Base-by-base conservation (phyloP, 495 filamentous ascomycete species). In the Penicillium cosmopolitanum region DNA sequence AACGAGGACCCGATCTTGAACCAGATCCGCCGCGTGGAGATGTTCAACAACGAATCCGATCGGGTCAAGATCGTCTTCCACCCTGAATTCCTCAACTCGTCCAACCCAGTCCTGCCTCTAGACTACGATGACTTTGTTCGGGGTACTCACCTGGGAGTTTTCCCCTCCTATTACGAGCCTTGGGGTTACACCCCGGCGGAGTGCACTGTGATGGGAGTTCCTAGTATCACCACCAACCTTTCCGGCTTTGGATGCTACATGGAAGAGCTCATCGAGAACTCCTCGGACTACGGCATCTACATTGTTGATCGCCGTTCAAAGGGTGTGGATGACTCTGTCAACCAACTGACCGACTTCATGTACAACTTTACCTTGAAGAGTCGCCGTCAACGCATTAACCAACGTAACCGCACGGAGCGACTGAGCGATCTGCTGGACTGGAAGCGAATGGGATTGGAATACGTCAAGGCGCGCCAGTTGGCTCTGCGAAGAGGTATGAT, bases 401-500 rank as follows among this genome's bases (percentile, higher is more conserved):
- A 97, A 78, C 86, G 95, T 16, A 98, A 98, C 77, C 86, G 95
- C n/a, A 98, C 96, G 0, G 95, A 98, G 77, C 85, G 95, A 21
- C 77, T 98, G 51, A 96, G 92, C 65, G 95, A 98, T 71, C 81
- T 98, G 33, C 80, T 98, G 48, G 95, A 98, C 74, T 98, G 95
- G 95, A 98, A 98, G 82, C 83, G 95, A 42, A 98, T 98, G 95
- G 95, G 95, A 11, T 85, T 97, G 89, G 95, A 98, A 73, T 98
- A 98, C 64, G 90, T 97, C 75, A 98, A 98, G 77, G 95, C 95
- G 35, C 85, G 95, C 36, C 96, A 98, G 74, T 74, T 98, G 58
- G 95, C 95, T 13, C 78, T 98, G 60, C 81, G 95, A 56, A 85
- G 95, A 82, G 85, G 86, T 87, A 75, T 63, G 69, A 13, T 38